Base-by-base conservation (phyloP, 176 grass and related monocot species). In the Puya raimondii region DNA sequence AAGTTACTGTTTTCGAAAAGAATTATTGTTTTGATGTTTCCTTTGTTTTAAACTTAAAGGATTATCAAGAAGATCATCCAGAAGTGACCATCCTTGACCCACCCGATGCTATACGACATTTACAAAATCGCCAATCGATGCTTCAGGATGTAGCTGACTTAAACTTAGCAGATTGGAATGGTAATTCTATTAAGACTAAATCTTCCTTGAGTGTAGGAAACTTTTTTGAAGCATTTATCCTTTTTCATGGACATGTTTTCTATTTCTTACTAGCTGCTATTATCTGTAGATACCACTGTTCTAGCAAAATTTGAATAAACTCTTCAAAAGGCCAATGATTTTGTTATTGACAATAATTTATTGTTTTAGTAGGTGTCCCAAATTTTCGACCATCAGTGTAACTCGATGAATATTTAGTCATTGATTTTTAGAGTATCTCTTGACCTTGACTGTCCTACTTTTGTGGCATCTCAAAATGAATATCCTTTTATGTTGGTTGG, bases 41-140 rank as follows among this genome's bases (percentile, higher is more conserved):
- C 16, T 5, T 49, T 70, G 22, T 9, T 70, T 63, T 21, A 22
- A 13, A n/a, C 53, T 61, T 85, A 80, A 76, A 96, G 92, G 86
- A 85, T 49, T 96, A 89, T 79, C 72, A 79, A 29, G 84, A 87
- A 75, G 73, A 81, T 69, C 92, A 96, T 84, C 84, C 92, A 70
- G 88, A 91, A 80, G 92, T 96, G 50, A 96, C 88, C 68, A 65
- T 96, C 13, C 86, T 96, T 54, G 92, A 96, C 22, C 92, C 88
- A 27, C 92, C 92, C 33, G 83, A 82, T 85, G 88, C 92, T 26
- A 96, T 96, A 47, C 27, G 77, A 71, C 89, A 87, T 69, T 76
- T 96, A 64, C 77, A 86, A 22, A 96, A 96, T 85, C 86, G 92
- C 51, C 83, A 96, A 69, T 96, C 88, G 0, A 91, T 96, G 92